A percentile compares a stretch with the other conserved stretches of the same genome.
Evolutionary conservation across 2,329 filamentous ascomycete genomes (phyloP).

Genomic region (Botrytis pseudocinerea): DNA sequence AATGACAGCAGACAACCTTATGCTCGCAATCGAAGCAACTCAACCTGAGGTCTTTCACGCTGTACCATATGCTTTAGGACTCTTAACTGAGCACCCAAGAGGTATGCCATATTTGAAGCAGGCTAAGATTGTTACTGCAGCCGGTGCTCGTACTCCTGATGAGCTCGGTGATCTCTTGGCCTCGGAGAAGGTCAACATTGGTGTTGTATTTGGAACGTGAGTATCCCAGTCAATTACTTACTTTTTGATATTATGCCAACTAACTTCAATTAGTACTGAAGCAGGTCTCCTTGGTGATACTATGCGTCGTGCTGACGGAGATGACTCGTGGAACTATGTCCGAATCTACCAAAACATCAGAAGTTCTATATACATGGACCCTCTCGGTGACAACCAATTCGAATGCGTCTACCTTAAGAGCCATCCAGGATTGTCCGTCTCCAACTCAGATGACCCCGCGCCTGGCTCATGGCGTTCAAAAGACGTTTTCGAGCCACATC

Average conservation of each 20-base stretch:
- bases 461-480: conserved; percentile 48
- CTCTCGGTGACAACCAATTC: conserved; percentile 39
- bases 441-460: conserved; percentile 46
- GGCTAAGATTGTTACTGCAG: conserved; percentile 55
- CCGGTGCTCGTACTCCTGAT: conserved; percentile 60
- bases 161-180: conserved; percentile 56
- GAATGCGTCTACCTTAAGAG: conserved; percentile 42
- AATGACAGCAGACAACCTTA: conserved; percentile 51
- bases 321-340: conserved; percentile 63
- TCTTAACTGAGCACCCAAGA: conserved; percentile 58
- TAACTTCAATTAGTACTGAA: conserved; percentile 48
- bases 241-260: neutral
- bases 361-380: conserved; percentile 31
- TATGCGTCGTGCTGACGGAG: conserved; percentile 48
- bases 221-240: neutral
- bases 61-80: conserved; percentile 60
- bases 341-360: conserved; percentile 37
- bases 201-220: conserved; percentile 53
- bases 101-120: conserved; percentile 51
- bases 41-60: conserved; percentile 44
- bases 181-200: conserved; percentile 53
- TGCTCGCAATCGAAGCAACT: conserved; percentile 46
- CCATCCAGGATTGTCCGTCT: conserved; percentile 43
- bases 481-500: conserved; percentile 48
- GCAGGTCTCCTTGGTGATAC: conserved; percentile 61